Percentiles rank a stretch among this genome's conserved stretches.
phyloP scores from a whole-genome alignment of 2,329 filamentous ascomycete species.

The Teratosphaeria gauchensis region DNA sequence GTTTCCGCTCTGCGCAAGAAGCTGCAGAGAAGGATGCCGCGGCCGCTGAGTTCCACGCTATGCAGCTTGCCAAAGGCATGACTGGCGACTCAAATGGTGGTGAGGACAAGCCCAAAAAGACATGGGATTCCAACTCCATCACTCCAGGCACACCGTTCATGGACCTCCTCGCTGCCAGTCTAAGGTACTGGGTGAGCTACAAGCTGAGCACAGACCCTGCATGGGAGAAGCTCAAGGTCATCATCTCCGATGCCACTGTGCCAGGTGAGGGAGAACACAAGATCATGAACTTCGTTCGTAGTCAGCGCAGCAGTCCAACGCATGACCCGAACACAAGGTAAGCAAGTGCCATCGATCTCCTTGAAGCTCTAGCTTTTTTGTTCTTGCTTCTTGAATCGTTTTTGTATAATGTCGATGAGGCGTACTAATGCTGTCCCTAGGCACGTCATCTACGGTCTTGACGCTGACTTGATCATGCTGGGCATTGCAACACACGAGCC shows the following conservation, averaged over 20 bases:
- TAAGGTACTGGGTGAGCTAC: slow-evolving; percentile 95
- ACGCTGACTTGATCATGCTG: slow-evolving; percentile 98
- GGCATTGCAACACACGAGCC: slow-evolving; percentile 95
- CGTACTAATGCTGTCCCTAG: slow-evolving; percentile 34
- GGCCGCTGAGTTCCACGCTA: slow-evolving; percentile 75
- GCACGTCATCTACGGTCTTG: slow-evolving; percentile 95
- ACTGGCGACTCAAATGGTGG: slow-evolving; percentile 12
- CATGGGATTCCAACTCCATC: slow-evolving; percentile 82
- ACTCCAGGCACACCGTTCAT: slow-evolving; percentile 98
- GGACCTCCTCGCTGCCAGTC: slow-evolving; percentile 81
- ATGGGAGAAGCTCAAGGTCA: slow-evolving; percentile 93
- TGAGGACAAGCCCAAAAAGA: slow-evolving; percentile 64
- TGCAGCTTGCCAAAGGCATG: slow-evolving; percentile 59
- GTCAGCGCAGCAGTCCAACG: slow-evolving; percentile 78
- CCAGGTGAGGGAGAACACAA: slow-evolving; percentile 98
- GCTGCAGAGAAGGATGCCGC: slow-evolving; percentile 89
- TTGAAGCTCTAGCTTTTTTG: slow-evolving; percentile 3
- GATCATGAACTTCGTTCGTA: slow-evolving; percentile 96
- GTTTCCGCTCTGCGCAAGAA: slow-evolving; percentile 89
- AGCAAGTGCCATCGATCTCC: slow-evolving; percentile 1
- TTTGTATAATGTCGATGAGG: neutral
- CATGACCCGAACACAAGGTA: slow-evolving; percentile 78
- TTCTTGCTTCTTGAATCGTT: slow-evolving; percentile 1
- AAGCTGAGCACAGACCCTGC: slow-evolving; percentile 94
- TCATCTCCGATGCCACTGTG: slow-evolving; percentile 96